A percentile compares a stretch with the other conserved stretches of the same genome.
Evolutionary conservation across 2,329 filamentous ascomycete genomes (phyloP).

Genomic region (Fusarium sublunatum): DNA sequence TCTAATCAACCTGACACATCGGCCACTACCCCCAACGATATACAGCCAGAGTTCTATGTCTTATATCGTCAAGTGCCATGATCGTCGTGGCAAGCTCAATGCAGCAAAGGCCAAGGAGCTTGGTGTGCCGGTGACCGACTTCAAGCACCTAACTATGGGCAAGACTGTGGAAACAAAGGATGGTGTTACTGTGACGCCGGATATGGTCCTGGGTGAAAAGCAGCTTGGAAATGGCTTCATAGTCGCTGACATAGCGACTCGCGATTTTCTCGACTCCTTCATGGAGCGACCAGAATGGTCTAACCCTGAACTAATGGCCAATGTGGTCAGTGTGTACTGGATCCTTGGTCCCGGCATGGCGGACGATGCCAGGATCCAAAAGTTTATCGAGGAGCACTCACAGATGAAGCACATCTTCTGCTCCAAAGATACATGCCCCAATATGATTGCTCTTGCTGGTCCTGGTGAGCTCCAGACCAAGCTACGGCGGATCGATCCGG

Average conservation of each 20-base stretch:
- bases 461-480: slow-evolving; percentile 74
- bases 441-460: slow-evolving; percentile 77
- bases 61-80: slow-evolving; percentile 84
- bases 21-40: slow-evolving; percentile 72
- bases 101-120: slow-evolving; percentile 70
- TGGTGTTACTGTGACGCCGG: slow-evolving; percentile 79
- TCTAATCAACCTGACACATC: slow-evolving; percentile 36
- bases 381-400: slow-evolving; percentile 74
- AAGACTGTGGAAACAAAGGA: slow-evolving; percentile 70
- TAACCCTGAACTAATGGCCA: slow-evolving; percentile 70
- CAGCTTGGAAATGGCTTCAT: slow-evolving; percentile 79
- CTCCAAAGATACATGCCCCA: slow-evolving; percentile 77
- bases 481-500: slow-evolving; percentile 77
- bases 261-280: slow-evolving; percentile 76
- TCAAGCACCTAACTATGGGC: slow-evolving; percentile 70
- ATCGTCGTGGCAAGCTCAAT: slow-evolving; percentile 84
- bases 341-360: slow-evolving; percentile 77
- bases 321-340: slow-evolving; percentile 81
- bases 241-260: slow-evolving; percentile 80
- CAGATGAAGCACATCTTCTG: slow-evolving; percentile 81
- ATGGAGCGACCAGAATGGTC: slow-evolving; percentile 79
- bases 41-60: slow-evolving; percentile 78
- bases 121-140: slow-evolving; percentile 70
- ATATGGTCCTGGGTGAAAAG: slow-evolving; percentile 82
- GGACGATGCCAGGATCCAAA: slow-evolving; percentile 69